These are phyloP conservation scores for Cordyceps pruinosa DNA, from an alignment of 2,329 filamentous ascomycete species.

Conservation along the genomic window DNA sequence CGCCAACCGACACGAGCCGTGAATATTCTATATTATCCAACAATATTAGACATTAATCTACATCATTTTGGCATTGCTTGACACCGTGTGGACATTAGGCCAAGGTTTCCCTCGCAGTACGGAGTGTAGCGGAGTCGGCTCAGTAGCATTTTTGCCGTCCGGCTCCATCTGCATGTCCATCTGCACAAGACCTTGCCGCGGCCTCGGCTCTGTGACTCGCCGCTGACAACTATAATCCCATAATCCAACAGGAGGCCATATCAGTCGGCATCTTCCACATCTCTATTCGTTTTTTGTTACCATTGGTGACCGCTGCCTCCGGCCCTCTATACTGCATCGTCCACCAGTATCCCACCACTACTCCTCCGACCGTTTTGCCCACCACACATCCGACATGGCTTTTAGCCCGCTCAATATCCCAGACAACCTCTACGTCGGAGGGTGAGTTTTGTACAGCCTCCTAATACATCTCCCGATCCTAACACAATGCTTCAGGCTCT, in stretches of 20 bases:
- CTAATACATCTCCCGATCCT: not conserved
- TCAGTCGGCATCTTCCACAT: no score
- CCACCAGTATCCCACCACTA: not conserved
- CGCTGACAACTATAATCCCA: not conserved
- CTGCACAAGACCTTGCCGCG: not conserved
- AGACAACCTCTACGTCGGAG: slow-evolving; percentile 12
- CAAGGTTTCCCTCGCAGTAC: not conserved
- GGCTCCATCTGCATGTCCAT: slow-evolving; percentile 3
- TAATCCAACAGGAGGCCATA: no score
- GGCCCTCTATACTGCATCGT: not conserved
- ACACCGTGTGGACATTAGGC: not conserved
- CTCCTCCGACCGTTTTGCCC: not conserved
- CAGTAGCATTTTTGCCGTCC: not conserved
- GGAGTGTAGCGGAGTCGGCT: not conserved
- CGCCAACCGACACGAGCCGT: not conserved
- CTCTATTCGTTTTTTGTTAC: no score
- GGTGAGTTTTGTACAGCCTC: not conserved
- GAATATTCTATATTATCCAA: no score
- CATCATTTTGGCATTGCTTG: no score
- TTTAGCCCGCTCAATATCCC: slow-evolving; percentile 9
- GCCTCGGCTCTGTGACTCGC: not conserved
- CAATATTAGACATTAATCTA: no score
- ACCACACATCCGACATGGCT: slow-evolving; percentile 3
- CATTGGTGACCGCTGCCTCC: not conserved
- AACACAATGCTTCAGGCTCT: slow-evolving; percentile 51